phyloP scores from a whole-genome alignment of 768 basidiomycete genomes.

The Mycena capillaripes region DNA sequence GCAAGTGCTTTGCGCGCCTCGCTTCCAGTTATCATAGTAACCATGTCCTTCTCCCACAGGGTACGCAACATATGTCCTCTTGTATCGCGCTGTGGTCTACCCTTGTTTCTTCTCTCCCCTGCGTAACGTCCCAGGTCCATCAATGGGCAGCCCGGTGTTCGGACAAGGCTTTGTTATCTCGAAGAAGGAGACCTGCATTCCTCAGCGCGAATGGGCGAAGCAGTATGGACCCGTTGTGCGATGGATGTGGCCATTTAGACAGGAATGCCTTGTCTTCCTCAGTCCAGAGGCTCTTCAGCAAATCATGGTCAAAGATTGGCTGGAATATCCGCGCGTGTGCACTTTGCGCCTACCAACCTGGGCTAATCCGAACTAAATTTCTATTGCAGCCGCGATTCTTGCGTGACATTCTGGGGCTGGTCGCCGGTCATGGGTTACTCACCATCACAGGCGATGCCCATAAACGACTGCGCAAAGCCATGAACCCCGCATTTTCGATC shows the following conservation, averaged over 20 bases:
- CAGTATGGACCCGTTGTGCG: constrained; percentile 59
- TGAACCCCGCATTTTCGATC: constrained; percentile 67
- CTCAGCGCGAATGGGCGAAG: constrained; percentile 62
- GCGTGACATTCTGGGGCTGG: constrained; percentile 55
- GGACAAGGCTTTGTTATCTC: constrained; percentile 57
- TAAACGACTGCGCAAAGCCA: constrained; percentile 62
- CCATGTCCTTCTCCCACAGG: neutral
- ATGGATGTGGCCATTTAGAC: constrained; percentile 58
- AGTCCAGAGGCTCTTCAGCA: constrained; percentile 58
- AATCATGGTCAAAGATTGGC: constrained; percentile 60
- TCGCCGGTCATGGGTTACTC: constrained; percentile 59
- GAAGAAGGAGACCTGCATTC: constrained; percentile 55
- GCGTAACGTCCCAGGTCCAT: constrained; percentile 53
- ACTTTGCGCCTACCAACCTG: neutral
- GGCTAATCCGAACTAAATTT: neutral
- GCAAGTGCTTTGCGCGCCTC: too few species aligned
- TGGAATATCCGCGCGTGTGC: constrained; percentile 58
- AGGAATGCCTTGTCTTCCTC: constrained; percentile 60
- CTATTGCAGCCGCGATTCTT: constrained; percentile 56
- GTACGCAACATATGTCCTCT: constrained; percentile 18
- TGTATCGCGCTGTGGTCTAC: constrained; percentile 50
- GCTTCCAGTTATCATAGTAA: too few species aligned
- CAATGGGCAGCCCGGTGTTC: constrained; percentile 47
- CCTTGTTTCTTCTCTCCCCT: constrained; percentile 54
- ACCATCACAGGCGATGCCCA: constrained; percentile 65